These are phyloP conservation scores for Suillus discolor DNA, from an alignment of 768 basidiomycete species.

Conservation along the genomic window DNA sequence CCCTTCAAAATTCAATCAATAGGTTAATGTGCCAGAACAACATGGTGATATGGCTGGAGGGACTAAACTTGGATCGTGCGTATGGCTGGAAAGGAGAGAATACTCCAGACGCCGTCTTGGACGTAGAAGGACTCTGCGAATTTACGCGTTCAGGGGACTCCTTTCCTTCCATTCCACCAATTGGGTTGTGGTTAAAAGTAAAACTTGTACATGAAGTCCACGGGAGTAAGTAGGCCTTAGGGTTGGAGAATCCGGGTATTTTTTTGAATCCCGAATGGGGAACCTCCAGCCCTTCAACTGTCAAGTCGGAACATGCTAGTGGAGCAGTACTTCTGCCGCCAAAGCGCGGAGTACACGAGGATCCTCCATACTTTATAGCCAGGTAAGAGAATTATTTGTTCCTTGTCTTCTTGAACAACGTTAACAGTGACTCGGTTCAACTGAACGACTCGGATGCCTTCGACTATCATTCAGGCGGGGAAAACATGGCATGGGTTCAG, in stretches of 20 bases:
- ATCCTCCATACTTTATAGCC: neutral
- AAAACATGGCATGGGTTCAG: slow-evolving; percentile 47
- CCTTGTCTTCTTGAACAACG: neutral
- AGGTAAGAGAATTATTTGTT: neutral
- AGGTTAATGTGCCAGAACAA: neutral
- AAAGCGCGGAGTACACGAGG: slow-evolving; percentile 2
- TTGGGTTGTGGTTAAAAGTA: neutral
- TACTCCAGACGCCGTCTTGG: slow-evolving; percentile 21
- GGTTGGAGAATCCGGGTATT: neutral
- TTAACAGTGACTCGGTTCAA: neutral
- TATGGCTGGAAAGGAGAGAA: slow-evolving; percentile 32
- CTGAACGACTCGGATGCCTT: slow-evolving; percentile 9
- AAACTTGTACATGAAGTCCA: neutral
- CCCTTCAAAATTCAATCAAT: slow-evolving; percentile 18
- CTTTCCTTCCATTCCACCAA: slow-evolving; percentile 4
- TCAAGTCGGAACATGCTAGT: slow-evolving; percentile 5
- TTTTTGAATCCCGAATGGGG: slow-evolving; percentile 1
- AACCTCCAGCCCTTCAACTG: neutral
- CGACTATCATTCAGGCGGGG: slow-evolving; percentile 15
- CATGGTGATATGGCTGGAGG: slow-evolving; percentile 18
- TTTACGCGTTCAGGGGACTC: neutral
- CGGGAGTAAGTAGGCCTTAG: neutral
- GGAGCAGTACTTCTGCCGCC: neutral
- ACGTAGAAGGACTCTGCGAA: slow-evolving; percentile 3
- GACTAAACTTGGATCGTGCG: slow-evolving; percentile 34